These are phyloP conservation scores for Penicillium sp. DNA, from an alignment of 2,329 filamentous ascomycete species.

Conservation along the genomic window DNA sequence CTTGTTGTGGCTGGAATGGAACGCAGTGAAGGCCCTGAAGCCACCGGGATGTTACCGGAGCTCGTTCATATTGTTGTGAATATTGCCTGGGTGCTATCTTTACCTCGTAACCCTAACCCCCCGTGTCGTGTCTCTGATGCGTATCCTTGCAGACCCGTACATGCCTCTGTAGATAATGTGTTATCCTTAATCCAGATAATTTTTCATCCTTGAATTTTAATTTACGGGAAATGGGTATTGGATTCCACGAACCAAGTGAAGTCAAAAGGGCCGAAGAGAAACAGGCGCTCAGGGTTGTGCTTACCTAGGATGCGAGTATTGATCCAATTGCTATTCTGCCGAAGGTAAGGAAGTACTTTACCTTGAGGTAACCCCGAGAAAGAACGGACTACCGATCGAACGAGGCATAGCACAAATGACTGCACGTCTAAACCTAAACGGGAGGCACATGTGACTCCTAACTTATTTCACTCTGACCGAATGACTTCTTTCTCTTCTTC, in stretches of 20 bases:
- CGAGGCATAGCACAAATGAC: no score
- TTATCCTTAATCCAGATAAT: not conserved
- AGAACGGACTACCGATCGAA: no score
- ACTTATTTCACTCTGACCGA: not conserved
- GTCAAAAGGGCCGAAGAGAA: no score
- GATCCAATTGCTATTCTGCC: no score
- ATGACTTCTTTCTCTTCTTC: not conserved
- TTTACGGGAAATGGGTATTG: no score
- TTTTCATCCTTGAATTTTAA: not conserved
- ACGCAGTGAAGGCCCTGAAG: not conserved
- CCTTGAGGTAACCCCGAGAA: no score
- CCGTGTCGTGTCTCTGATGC: not conserved
- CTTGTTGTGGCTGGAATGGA: not conserved
- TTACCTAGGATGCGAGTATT: no score
- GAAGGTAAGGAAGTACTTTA: no score
- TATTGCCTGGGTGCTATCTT: not conserved
- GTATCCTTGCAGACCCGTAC: not conserved
- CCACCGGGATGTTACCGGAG: not conserved
- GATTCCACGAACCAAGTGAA: no score
- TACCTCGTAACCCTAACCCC: not conserved
- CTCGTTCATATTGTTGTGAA: not conserved
- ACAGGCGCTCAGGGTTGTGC: no score
- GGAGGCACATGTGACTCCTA: no score
- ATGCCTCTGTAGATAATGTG: not conserved
- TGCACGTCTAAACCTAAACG: no score